Percentiles rank a stretch among this genome's conserved stretches.
Evolutionary conservation across 495 filamentous ascomycete genomes (phyloP).

Genomic region (Cercophora newfieldiana): DNA sequence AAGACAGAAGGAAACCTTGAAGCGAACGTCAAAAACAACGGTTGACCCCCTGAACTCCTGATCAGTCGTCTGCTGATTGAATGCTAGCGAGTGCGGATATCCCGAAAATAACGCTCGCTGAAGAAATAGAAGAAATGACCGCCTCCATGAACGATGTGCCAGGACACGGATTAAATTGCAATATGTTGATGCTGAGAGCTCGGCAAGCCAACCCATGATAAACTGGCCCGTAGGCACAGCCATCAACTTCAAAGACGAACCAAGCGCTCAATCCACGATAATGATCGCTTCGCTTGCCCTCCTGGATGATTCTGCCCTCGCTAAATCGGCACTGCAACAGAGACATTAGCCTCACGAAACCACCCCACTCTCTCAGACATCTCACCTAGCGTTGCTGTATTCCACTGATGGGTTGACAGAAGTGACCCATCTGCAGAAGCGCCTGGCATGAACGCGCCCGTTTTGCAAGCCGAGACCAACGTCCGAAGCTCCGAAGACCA

Average conservation of each 20-base stretch:
- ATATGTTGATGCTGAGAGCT: too few species aligned
- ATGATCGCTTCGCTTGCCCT: too few species aligned
- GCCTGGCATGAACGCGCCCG: conserved; percentile 36
- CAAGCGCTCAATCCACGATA: too few species aligned
- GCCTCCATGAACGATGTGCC: too few species aligned
- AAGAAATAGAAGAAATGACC: background rate
- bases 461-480: conserved; percentile 18
- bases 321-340: background rate
- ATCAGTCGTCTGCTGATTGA: background rate
- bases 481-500: conserved; percentile 23
- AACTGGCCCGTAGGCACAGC: too few species aligned
- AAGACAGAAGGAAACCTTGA: background rate
- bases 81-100: background rate
- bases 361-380: background rate
- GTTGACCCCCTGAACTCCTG: background rate
- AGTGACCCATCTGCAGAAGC: conserved; percentile 36
- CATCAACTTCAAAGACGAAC: too few species aligned
- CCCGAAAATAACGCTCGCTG: background rate
- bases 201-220: too few species aligned
- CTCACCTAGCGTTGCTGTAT: conserved; percentile 15
- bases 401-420: conserved; percentile 27
- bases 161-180: too few species aligned
- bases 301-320: too few species aligned
- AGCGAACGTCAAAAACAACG: background rate
- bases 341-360: background rate